Evolutionary conservation across 2,329 filamentous ascomycete species (phyloP).

Genomic region (Phaeosphaeriaceae sp.): DNA sequence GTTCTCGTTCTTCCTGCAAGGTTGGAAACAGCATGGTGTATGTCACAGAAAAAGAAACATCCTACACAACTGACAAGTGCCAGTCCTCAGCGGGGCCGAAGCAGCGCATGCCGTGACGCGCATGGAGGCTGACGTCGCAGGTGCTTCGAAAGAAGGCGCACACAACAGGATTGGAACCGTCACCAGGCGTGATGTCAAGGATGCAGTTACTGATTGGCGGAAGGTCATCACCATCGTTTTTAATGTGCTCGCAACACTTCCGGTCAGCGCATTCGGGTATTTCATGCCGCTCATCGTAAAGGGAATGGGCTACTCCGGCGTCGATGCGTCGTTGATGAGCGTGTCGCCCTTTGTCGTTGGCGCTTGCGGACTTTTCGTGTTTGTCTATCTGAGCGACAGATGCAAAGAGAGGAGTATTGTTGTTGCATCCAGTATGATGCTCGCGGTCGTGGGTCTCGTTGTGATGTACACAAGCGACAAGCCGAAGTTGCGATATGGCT

Average conservation of each 20-base stretch:
- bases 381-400: conserved; percentile 3
- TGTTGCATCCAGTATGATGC: conserved; percentile 2
- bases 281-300: conserved; percentile 2
- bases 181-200: neutral
- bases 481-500: neutral
- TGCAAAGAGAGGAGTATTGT: conserved; percentile 1
- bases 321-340: neutral
- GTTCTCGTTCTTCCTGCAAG: neutral
- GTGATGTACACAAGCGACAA: neutral
- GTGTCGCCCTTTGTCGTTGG: conserved; percentile 1
- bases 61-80: neutral
- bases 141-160: neutral
- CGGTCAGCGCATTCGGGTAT: neutral
- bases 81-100: neutral
- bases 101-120: neutral
- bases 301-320: neutral
- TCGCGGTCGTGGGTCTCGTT: neutral
- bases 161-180: neutral
- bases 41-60: neutral
- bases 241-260: neutral
- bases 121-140: conserved; percentile 1
- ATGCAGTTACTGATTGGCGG: neutral
- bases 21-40: conserved; percentile 1
- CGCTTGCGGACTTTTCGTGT: neutral
- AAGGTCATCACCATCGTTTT: neutral